These are phyloP conservation scores for Metschnikowia reukaufii DNA, from an alignment of 805 yeast species.

Conservation along the genomic window DNA sequence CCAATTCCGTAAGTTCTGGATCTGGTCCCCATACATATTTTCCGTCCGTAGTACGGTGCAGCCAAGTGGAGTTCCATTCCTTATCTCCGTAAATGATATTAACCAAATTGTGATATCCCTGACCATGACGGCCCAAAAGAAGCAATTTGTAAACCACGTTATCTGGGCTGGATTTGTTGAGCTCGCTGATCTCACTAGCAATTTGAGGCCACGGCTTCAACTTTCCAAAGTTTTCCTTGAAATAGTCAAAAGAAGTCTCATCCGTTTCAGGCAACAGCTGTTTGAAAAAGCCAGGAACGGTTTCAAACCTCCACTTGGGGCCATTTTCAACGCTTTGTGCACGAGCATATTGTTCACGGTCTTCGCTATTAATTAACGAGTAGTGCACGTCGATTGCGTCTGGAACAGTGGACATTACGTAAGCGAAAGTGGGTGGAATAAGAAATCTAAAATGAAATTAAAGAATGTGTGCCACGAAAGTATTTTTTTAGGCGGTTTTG, in stretches of 20 bases:
- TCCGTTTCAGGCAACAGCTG: constrained; percentile 45
- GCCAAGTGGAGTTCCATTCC: constrained; percentile 49
- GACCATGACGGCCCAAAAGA: constrained; percentile 53
- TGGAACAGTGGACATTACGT: constrained; percentile 21
- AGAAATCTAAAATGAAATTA: not conserved
- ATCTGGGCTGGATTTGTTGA: constrained; percentile 31
- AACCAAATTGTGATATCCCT: constrained; percentile 53
- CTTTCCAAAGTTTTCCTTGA: constrained; percentile 45
- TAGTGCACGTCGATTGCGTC: constrained; percentile 31
- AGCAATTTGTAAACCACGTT: constrained; percentile 45
- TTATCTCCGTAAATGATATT: constrained; percentile 46
- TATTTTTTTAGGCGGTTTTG: too few relatives aligned
- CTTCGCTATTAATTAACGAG: constrained; percentile 27
- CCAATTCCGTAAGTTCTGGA: constrained; percentile 49
- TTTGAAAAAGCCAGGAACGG: constrained; percentile 44
- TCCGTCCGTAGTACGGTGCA: constrained; percentile 46
- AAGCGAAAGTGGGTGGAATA: constrained; percentile 1
- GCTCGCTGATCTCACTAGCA: constrained; percentile 26
- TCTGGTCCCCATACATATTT: constrained; percentile 51
- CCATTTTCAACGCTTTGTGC: constrained; percentile 6
- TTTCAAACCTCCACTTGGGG: constrained; percentile 41
- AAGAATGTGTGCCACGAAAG: too few relatives aligned
- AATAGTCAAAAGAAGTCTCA: constrained; percentile 41
- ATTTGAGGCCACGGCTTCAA: constrained; percentile 25
- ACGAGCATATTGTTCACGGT: constrained; percentile 20